phyloP scores from a whole-genome alignment of 257 asterid genomes.

The Voacanga thouarsii region DNA sequence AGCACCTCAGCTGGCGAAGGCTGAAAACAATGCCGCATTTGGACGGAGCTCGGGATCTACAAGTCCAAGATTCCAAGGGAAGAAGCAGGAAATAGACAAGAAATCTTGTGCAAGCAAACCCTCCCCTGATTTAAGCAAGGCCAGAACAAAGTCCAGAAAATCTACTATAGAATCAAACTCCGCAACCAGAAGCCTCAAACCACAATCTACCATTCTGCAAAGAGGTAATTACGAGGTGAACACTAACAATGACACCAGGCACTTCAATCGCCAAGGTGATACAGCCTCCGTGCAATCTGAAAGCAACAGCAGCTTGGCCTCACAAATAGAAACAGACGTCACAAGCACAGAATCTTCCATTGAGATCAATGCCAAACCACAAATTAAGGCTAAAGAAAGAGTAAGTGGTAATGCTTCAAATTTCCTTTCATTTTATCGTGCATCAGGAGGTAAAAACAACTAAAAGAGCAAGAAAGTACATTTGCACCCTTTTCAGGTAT shows the following conservation, averaged over 20 bases:
- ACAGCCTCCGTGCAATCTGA: constrained; percentile 71
- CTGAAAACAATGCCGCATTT: constrained; percentile 35
- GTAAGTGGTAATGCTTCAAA: constrained; percentile 19
- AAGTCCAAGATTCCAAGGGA: constrained; percentile 58
- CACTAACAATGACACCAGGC: constrained; percentile 48
- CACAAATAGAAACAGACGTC: constrained; percentile 61
- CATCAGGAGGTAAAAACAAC: constrained; percentile 30
- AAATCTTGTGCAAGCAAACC: constrained; percentile 35
- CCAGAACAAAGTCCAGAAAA: constrained; percentile 34
- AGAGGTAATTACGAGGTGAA: constrained; percentile 43
- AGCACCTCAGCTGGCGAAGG: constrained; percentile 33
- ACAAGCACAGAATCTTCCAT: constrained; percentile 38
- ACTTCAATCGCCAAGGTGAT: constrained; percentile 58
- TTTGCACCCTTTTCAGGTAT: neutral
- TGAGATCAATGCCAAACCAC: constrained; percentile 31
- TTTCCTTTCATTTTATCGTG: constrained; percentile 8
- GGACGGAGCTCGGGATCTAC: constrained; percentile 42
- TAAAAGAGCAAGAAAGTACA: constrained; percentile 24
- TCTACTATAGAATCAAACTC: constrained; percentile 33
- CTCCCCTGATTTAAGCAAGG: constrained; percentile 36
- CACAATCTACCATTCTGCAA: constrained; percentile 37
- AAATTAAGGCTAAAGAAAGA: constrained; percentile 37
- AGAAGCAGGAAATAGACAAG: constrained; percentile 27
- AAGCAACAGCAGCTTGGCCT: constrained; percentile 59
- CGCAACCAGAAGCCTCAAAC: constrained; percentile 34